Evolutionary conservation across 257 asterid genomes (phyloP), one percentile per base, ranked within the genome.

Genomic region (Misopates orontium): DNA sequence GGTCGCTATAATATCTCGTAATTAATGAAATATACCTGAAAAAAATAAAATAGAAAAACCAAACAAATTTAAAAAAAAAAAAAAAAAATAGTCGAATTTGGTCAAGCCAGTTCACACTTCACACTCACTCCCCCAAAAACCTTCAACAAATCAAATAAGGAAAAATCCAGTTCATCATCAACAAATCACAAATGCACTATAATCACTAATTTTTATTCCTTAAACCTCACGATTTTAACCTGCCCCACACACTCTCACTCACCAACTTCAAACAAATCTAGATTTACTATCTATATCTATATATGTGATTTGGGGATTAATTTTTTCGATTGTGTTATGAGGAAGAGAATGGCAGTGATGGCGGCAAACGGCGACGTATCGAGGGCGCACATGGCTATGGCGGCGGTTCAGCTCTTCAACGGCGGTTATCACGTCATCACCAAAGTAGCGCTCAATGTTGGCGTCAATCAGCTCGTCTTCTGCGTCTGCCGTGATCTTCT

Each of bases 341-440:
- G 50, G 70, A 72, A 60, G 72, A 36, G 8, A 36, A 80, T 79
- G 83, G n/a, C n/a, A n/a, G n/a, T n/a, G n/a, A 74, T 71, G 3
- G 72, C 79, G 48, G 64, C 83, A 32, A 83, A 80, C 62, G 83
- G 83, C 63, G 96, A 85, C 70, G 81, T 76, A 10, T 62, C 82
- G 85, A 77, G 75, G 75, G 99, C 99, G 12, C 97, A 90, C 62
- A 36, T 77, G 73, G 96, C 93, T 59, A 82, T 90, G 97, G 96
- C 86, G 64, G 62, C 78, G 75, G 96, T 94, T 40, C 97, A 90
- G 87, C 71, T 94, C 47, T 71, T 84, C 74, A 61, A 65, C 69
- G 95, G 97, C 71, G 95, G 96, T 0, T 84, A 86, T 79, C 97
- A 94, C 73, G 96, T 94, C 72, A 81, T 94, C 74, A 85, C 97